Evolutionary conservation across 805 yeast genomes (phyloP).

Genomic region (Zygosaccharomyces bisporus): DNA sequence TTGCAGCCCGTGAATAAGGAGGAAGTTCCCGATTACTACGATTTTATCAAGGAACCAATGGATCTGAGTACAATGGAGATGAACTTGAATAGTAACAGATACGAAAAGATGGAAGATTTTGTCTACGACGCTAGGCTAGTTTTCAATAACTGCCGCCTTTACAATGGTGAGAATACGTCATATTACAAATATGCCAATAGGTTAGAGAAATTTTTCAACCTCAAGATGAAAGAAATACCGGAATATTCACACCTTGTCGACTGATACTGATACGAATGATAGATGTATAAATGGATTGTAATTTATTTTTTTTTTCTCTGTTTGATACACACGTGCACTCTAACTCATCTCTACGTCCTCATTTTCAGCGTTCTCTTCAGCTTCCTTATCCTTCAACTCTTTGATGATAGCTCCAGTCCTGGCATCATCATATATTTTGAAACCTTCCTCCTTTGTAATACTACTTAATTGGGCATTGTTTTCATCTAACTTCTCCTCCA

Average conservation of each 20-base stretch:
- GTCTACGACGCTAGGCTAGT: slow-evolving; percentile 82
- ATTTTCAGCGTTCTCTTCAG: slow-evolving; percentile 41
- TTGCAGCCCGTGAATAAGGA: slow-evolving; percentile 87
- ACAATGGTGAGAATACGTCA: slow-evolving; percentile 91
- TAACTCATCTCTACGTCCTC: slow-evolving; percentile 35
- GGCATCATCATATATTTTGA: slow-evolving; percentile 76
- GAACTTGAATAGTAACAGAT: slow-evolving; percentile 86
- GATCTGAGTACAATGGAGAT: slow-evolving; percentile 94
- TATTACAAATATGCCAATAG: slow-evolving; percentile 93
- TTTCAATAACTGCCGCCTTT: slow-evolving; percentile 86
- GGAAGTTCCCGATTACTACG: slow-evolving; percentile 95
- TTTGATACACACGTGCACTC: slow-evolving; percentile 10
- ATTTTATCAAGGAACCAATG: slow-evolving; percentile 97
- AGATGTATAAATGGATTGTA: slow-evolving; percentile 1
- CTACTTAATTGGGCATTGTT: slow-evolving; percentile 93
- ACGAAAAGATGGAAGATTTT: slow-evolving; percentile 86
- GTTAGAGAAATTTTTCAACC: slow-evolving; percentile 81
- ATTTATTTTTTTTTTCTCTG: slow-evolving; percentile 1
- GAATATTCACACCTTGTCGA: slow-evolving; percentile 84
- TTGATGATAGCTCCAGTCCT: slow-evolving; percentile 80
- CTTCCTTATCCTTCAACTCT: slow-evolving; percentile 65
- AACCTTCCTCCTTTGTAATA: slow-evolving; percentile 83
- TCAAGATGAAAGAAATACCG: slow-evolving; percentile 82
- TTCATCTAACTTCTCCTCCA: slow-evolving; percentile 97
- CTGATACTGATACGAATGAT: slow-evolving; percentile 38